Percentiles rank a stretch among this genome's conserved stretches.
These are phyloP conservation scores for Castanea crenata DNA, from an alignment of 306 rosid species.

Conservation along the genomic window DNA sequence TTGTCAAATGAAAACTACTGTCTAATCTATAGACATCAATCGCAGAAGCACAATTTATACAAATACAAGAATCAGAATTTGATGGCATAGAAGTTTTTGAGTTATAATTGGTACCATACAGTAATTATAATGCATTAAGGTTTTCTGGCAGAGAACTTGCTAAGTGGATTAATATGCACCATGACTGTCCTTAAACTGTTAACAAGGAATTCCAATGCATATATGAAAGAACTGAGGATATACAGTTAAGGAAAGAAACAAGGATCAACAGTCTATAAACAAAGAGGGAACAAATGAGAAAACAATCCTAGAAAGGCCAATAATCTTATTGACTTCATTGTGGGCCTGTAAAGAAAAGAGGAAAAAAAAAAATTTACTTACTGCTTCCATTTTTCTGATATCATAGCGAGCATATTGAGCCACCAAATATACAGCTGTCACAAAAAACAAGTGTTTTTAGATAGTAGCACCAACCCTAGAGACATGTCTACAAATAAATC, in stretches of 20 bases:
- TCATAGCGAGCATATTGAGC: slow-evolving; percentile 91
- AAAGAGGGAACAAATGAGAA: slow-evolving; percentile 9
- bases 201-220: not conserved
- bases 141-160: not conserved
- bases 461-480: not conserved
- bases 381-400: slow-evolving; percentile 79
- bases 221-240: not conserved
- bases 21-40: not conserved
- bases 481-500: slow-evolving; percentile 6
- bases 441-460: slow-evolving; percentile 25
- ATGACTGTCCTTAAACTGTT: not conserved
- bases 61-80: not conserved
- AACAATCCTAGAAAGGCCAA: not conserved
- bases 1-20: not conserved
- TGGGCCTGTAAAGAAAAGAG: not conserved
- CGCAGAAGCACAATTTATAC: not conserved
- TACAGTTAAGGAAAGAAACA: not conserved
- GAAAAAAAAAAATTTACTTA: slow-evolving; percentile 21
- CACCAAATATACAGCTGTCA: slow-evolving; percentile 84
- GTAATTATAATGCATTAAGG: not conserved
- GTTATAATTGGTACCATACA: not conserved
- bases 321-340: not conserved
- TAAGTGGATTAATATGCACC: not conserved
- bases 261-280: not conserved
- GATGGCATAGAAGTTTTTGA: not conserved